These are phyloP conservation scores for Calonectria pseudoturangicola DNA, from an alignment of 2,329 filamentous ascomycete genomes.

Conservation along the genomic window DNA sequence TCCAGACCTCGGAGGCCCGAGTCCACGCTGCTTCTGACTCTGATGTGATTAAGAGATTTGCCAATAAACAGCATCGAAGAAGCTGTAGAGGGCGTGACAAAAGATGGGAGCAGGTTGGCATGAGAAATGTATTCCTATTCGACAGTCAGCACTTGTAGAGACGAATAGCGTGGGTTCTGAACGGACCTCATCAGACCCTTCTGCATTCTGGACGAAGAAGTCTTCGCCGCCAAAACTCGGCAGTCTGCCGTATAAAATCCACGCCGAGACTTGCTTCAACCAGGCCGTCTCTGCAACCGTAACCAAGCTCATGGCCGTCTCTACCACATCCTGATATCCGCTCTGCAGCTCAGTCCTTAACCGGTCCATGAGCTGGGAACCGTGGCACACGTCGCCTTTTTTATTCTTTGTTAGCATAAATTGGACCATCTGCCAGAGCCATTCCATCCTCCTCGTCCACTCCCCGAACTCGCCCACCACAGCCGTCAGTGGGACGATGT, in stretches of 20 bases:
- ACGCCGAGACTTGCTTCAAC: conserved; percentile 92
- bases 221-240: conserved; percentile 86
- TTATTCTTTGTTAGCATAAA: conserved; percentile 75
- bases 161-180: neutral
- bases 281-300: conserved; percentile 89
- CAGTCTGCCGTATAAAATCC: conserved; percentile 91
- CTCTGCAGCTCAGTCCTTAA: conserved; percentile 87
- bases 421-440: conserved; percentile 84
- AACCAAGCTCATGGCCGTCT: conserved; percentile 83
- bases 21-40: conserved; percentile 70
- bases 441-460: conserved; percentile 90
- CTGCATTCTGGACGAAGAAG: conserved; percentile 83
- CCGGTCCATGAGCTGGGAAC: conserved; percentile 84
- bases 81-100: conserved; percentile 84
- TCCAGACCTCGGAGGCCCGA: conserved; percentile 70
- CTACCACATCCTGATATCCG: conserved; percentile 90
- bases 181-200: conserved; percentile 64
- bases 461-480: conserved; percentile 89
- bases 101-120: conserved; percentile 81
- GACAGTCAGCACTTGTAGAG: conserved; percentile 23
- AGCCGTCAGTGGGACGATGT: conserved; percentile 92
- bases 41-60: conserved; percentile 89
- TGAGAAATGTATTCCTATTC: conserved; percentile 75
- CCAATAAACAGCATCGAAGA: conserved; percentile 93
- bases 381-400: conserved; percentile 71